Evolutionary conservation across 495 filamentous ascomycete species (phyloP).

Genomic region (Aspergillus coremiiformis): DNA sequence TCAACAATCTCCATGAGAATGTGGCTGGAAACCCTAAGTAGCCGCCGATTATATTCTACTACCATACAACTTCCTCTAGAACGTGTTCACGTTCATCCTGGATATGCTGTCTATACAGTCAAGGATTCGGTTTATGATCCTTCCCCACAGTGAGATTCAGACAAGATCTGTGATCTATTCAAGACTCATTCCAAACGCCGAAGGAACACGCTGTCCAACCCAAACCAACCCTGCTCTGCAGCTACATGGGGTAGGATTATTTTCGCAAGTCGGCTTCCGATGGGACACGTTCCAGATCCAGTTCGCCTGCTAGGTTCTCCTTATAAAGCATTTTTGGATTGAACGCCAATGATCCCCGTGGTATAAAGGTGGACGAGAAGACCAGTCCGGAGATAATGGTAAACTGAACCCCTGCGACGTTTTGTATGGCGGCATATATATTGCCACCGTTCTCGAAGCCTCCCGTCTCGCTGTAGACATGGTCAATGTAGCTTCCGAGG

Average conservation of each 20-base stretch:
- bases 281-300: slow-evolving; percentile 5
- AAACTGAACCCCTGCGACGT: slow-evolving; percentile 36
- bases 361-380: slow-evolving; percentile 31
- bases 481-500: slow-evolving; percentile 36
- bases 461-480: slow-evolving; percentile 21
- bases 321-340: slow-evolving; percentile 34
- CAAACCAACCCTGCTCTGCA: no score
- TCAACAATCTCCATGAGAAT: no score
- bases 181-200: no score
- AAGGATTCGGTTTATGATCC: no score
- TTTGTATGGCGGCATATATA: slow-evolving; percentile 19
- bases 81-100: no score
- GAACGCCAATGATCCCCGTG: slow-evolving; percentile 22
- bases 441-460: slow-evolving; percentile 13
- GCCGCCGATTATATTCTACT: no score
- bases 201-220: no score
- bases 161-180: no score
- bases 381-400: slow-evolving; percentile 28
- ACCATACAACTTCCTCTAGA: no score
- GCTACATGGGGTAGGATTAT: neutral
- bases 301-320: slow-evolving; percentile 22
- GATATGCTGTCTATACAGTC: no score
- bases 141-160: no score
- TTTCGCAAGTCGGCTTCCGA: slow-evolving; percentile 7
- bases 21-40: no score